Evolutionary conservation across 2,329 filamentous ascomycete genomes (phyloP).

Genomic region (Fusarium sp.): DNA sequence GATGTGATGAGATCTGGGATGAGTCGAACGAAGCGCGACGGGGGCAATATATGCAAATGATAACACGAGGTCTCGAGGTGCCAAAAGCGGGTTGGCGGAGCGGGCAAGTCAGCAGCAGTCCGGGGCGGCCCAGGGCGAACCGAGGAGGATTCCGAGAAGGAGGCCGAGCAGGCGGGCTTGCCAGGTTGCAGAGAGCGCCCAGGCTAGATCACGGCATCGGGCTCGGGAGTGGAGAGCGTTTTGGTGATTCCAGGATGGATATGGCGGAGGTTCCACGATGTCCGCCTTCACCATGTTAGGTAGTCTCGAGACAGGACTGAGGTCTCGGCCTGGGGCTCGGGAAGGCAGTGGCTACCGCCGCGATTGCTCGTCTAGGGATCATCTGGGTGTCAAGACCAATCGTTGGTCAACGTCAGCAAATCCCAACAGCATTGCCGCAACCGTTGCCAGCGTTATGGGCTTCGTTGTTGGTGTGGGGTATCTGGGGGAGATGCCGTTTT

Average conservation of each 20-base stretch:
- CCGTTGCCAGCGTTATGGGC: conserved; percentile 36
- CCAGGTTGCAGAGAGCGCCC: neutral
- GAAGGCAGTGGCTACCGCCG: neutral
- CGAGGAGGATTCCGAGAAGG: conserved; percentile 30
- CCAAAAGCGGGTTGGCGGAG: conserved; percentile 25
- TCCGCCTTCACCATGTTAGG: conserved; percentile 9
- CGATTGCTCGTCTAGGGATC: conserved; percentile 11
- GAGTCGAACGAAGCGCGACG: conserved; percentile 6
- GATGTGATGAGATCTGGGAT: conserved; percentile 11
- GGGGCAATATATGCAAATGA: conserved; percentile 39
- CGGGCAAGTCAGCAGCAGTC: conserved; percentile 18
- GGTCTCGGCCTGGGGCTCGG: conserved; percentile 14
- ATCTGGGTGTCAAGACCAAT: conserved; percentile 16
- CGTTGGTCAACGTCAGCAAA: conserved; percentile 17
- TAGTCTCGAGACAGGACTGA: conserved; percentile 1
- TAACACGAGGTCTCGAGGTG: conserved; percentile 29
- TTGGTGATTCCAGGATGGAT: conserved; percentile 12
- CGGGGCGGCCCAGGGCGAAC: conserved; percentile 29
- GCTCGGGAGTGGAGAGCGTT: conserved; percentile 37
- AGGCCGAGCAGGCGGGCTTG: conserved; percentile 1
- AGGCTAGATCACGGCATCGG: conserved; percentile 34
- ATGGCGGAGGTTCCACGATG: conserved; percentile 10
- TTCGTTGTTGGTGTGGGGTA: conserved; percentile 44
- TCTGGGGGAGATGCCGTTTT: conserved; percentile 48
- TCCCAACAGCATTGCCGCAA: conserved; percentile 16